Conservation (phyloP, 1,139 yeast species). For the Protomyces arabidopsidicola region DNA sequence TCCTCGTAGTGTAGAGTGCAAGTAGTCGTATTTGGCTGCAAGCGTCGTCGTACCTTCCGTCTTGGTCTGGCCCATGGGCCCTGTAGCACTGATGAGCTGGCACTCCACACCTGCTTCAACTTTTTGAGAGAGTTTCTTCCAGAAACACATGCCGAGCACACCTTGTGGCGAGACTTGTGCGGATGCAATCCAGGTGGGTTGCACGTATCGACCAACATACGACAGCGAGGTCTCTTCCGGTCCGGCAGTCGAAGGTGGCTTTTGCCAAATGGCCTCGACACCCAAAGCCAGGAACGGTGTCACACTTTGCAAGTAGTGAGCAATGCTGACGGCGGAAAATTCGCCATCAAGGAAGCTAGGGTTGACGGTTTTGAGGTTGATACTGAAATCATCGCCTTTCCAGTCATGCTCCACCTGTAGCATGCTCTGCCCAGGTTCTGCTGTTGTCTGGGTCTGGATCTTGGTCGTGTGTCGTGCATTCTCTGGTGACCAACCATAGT, state of each 20-base stretch:
- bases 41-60: slow-evolving; percentile 88
- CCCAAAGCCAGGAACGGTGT: slow-evolving; percentile 83
- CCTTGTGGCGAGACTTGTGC: slow-evolving; percentile 52
- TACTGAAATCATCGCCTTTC: slow-evolving; percentile 80
- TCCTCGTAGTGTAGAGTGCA: slow-evolving; percentile 94
- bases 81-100: slow-evolving; percentile 68
- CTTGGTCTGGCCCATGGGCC: slow-evolving; percentile 73
- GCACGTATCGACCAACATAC: slow-evolving; percentile 84
- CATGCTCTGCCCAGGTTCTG: slow-evolving; percentile 76
- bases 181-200: slow-evolving; percentile 85
- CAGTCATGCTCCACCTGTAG: slow-evolving; percentile 94
- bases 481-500: slow-evolving; percentile 67
- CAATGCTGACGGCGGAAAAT: slow-evolving; percentile 87
- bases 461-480: slow-evolving; percentile 71
- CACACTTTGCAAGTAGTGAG: slow-evolving; percentile 81
- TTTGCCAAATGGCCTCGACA: slow-evolving; percentile 85
- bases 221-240: slow-evolving; percentile 93
- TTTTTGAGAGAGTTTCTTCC: slow-evolving; percentile 86
- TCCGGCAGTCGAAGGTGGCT: slow-evolving; percentile 57
- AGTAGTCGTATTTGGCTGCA: slow-evolving; percentile 97
- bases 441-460: slow-evolving; percentile 73
- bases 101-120: slow-evolving; percentile 98
- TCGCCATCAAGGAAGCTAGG: slow-evolving; percentile 67
- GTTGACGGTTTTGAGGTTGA: slow-evolving; percentile 85
- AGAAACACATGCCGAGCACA: slow-evolving; percentile 76